A percentile compares a stretch with the other conserved stretches of the same genome.
phyloP scores from a whole-genome alignment of 176 grass and related monocot species.

The Poa annua region DNA sequence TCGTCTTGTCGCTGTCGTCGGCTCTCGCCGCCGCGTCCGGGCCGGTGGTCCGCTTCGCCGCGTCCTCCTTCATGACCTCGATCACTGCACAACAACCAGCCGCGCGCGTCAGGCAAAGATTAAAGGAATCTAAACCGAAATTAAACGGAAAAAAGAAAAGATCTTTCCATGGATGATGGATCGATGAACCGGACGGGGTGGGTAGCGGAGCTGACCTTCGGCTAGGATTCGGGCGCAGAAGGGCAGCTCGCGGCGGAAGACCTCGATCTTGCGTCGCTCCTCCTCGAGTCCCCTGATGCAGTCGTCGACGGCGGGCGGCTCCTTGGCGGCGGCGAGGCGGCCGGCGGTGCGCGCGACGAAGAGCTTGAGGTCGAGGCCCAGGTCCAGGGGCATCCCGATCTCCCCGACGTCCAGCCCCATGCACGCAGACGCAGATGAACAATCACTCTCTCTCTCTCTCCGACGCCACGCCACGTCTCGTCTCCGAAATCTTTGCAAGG shows the following conservation, averaged over 20 bases:
- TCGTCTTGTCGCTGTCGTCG: conserved; percentile 63
- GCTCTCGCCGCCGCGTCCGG: conserved; percentile 39
- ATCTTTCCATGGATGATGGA: background rate
- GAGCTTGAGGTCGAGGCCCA: conserved; percentile 66
- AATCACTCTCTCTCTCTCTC: background rate
- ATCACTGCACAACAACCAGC: conserved; percentile 53
- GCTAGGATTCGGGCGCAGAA: conserved; percentile 67
- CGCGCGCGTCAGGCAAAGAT: background rate
- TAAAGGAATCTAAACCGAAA: background rate
- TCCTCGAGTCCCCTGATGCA: conserved; percentile 67
- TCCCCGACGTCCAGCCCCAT: conserved; percentile 64
- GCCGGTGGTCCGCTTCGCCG: conserved; percentile 42
- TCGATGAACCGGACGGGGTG: background rate
- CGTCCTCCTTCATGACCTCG: conserved; percentile 69
- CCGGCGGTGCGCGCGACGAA: conserved; percentile 53
- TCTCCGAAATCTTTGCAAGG: conserved; percentile 22
- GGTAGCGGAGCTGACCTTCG: conserved; percentile 49
- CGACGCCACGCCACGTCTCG: background rate
- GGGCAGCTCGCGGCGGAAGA: conserved; percentile 89
- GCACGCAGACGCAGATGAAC: background rate
- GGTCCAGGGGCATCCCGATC: conserved; percentile 57
- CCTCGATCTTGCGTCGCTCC: conserved; percentile 76
- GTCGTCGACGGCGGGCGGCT: conserved; percentile 50
- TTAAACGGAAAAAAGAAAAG: background rate
- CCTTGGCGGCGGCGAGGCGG: conserved; percentile 46